Conservation (phyloP, 108 stramenopile species). For the Skeletonema potamos region DNA sequence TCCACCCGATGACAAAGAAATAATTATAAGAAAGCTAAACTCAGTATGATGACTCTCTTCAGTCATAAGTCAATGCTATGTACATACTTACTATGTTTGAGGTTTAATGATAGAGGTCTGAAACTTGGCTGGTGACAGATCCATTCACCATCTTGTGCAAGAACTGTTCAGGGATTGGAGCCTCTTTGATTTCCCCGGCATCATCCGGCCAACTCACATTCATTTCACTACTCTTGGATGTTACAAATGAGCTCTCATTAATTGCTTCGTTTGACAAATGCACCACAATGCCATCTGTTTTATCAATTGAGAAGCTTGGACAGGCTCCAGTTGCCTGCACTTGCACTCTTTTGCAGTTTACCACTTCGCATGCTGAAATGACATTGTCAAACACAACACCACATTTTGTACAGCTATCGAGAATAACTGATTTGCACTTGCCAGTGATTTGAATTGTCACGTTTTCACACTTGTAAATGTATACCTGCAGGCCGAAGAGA, state of each 20-base stretch:
- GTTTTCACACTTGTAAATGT: slow-evolving; percentile 87
- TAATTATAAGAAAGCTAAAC: too few species aligned
- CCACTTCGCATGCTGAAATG: slow-evolving; percentile 90
- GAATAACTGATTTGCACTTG: slow-evolving; percentile 90
- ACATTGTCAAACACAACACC: slow-evolving; percentile 87
- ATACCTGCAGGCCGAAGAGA: slow-evolving; percentile 30
- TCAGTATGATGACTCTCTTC: too few species aligned
- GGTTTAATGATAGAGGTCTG: slow-evolving; percentile 87
- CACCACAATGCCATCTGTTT: slow-evolving; percentile 92
- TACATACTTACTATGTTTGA: not conserved
- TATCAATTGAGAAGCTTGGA: slow-evolving; percentile 94
- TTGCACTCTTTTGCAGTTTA: slow-evolving; percentile 92
- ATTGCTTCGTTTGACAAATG: slow-evolving; percentile 83
- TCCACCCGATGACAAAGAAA: too few species aligned
- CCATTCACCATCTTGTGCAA: slow-evolving; percentile 76
- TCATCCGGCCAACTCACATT: slow-evolving; percentile 93
- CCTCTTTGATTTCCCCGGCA: slow-evolving; percentile 85
- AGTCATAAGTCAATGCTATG: not conserved
- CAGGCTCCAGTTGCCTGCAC: slow-evolving; percentile 84
- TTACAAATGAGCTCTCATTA: slow-evolving; percentile 72
- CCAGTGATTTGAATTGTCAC: slow-evolving; percentile 90
- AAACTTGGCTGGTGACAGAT: slow-evolving; percentile 73
- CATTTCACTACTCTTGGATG: slow-evolving; percentile 94
- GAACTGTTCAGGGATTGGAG: slow-evolving; percentile 98
- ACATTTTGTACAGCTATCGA: slow-evolving; percentile 86